phyloP scores from a whole-genome alignment of 768 basidiomycete species.

The Mycena chlorophos region DNA sequence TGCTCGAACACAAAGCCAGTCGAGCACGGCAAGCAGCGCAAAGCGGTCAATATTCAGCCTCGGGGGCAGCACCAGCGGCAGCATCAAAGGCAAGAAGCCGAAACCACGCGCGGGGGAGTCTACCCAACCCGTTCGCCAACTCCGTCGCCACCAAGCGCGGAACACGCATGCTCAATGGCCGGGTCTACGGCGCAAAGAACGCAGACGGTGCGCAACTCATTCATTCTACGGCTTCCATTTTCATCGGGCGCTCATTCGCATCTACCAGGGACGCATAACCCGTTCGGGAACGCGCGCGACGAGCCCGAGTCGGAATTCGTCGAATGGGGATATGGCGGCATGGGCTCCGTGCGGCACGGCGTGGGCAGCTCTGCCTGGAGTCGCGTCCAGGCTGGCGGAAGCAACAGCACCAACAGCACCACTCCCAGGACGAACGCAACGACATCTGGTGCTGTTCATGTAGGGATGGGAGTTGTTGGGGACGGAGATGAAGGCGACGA shows the following conservation, averaged over 20 bases:
- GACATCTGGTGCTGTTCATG: slow-evolving; percentile 18
- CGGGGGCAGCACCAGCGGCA: not conserved
- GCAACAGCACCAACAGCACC: no score
- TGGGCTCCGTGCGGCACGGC: slow-evolving; percentile 61
- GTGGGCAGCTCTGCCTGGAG: slow-evolving; percentile 36
- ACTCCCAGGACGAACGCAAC: slow-evolving; percentile 8
- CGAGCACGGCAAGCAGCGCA: not conserved
- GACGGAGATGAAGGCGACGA: slow-evolving; percentile 58
- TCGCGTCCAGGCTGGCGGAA: slow-evolving; percentile 35
- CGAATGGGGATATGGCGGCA: slow-evolving; percentile 89
- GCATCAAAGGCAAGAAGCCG: slow-evolving; percentile 1
- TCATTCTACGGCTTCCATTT: no score
- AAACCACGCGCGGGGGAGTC: not conserved
- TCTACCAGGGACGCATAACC: slow-evolving; percentile 40
- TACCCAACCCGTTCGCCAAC: slow-evolving; percentile 17
- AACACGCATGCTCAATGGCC: slow-evolving; percentile 78
- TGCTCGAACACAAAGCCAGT: slow-evolving; percentile 12
- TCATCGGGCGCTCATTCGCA: no score
- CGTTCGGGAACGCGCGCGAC: slow-evolving; percentile 62
- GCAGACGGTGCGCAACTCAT: slow-evolving; percentile 23
- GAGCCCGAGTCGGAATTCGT: slow-evolving; percentile 85
- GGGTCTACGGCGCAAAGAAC: slow-evolving; percentile 66
- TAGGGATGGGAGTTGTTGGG: slow-evolving; percentile 30
- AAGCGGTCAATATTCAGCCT: slow-evolving; percentile 12
- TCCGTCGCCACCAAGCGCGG: slow-evolving; percentile 32